phyloP scores from a whole-genome alignment of 768 basidiomycete species.

The Boletus insuetus region DNA sequence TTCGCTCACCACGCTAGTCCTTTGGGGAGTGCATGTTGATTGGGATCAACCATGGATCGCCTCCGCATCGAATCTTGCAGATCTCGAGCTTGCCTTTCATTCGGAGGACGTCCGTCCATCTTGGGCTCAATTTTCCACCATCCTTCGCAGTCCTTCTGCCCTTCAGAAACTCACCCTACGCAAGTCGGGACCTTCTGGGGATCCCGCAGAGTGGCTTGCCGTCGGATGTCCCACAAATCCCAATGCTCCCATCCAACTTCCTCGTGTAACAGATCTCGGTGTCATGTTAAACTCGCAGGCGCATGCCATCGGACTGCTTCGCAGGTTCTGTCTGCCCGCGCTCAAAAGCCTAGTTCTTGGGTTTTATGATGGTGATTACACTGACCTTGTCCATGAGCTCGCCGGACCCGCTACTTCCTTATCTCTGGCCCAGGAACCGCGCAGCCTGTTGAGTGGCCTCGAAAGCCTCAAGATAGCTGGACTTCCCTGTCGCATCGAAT shows the following conservation, averaged over 20 bases:
- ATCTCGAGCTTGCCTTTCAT: constrained; percentile 63
- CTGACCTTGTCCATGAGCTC: constrained; percentile 45
- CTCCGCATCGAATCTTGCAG: constrained; percentile 34
- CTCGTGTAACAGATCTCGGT: constrained; percentile 31
- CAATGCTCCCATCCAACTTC: constrained; percentile 29
- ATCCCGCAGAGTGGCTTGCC: constrained; percentile 37
- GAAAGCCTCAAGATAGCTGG: constrained; percentile 51
- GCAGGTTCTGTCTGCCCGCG: constrained; percentile 33
- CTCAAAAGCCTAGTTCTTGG: constrained; percentile 45
- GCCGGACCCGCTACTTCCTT: constrained; percentile 15
- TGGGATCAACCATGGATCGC: constrained; percentile 49
- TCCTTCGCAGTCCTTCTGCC: constrained; percentile 51
- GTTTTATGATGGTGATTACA: constrained; percentile 54
- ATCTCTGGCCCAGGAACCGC: constrained; percentile 35
- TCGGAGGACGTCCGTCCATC: constrained; percentile 60
- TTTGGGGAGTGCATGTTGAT: constrained; percentile 72
- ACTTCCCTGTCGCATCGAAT: constrained; percentile 41
- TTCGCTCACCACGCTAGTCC: constrained; percentile 41
- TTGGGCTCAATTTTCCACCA: constrained; percentile 49
- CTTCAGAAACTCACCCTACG: constrained; percentile 52
- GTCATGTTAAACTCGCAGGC: constrained; percentile 55
- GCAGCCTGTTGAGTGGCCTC: constrained; percentile 41
- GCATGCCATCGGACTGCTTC: constrained; percentile 31
- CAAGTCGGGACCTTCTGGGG: constrained; percentile 54
- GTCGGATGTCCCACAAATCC: constrained; percentile 16